Evolutionary conservation across 2,329 filamentous ascomycete species (phyloP), one percentile per base, ranked within the genome.

Genomic region (Anisogramma anomala): DNA sequence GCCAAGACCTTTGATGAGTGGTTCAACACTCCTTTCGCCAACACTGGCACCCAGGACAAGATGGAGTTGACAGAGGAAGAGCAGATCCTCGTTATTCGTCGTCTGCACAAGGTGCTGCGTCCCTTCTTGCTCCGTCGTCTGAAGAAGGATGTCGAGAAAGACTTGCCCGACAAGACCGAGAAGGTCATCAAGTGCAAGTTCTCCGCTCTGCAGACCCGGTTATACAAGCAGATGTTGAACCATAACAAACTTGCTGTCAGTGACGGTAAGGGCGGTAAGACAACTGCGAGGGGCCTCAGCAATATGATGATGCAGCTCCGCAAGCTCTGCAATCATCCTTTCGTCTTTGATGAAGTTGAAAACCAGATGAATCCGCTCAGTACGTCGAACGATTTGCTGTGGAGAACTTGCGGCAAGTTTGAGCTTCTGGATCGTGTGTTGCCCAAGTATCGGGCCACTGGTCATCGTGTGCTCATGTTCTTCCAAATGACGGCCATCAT

Each of bases 401-500:
- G 91, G 91, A 80, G 91, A 63, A 93, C 89, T 2, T 79, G 89
- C 22, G 93, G 91, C 57, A 98, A 98, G 64, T 98, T 98, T 54
- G 91, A 98, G 66, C 71, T 98, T 22, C 71, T 98, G 19, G 91
- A 98, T 59, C 76, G 91, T 38, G 72, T 98, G 47, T 62, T 98
- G 49, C 91, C 91, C 34, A 98, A 98, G 64, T 96, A 98, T 62
- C 77, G 84, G 52, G 79, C 74, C 3, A 88, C 85, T 1, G 86
- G 86, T 13, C 91, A 98, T 75, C 83, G 91, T 62, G 87, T 96
- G 20, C 71, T 98, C 60, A 96, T 98, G 84, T 98, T 98, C 74
- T 98, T 98, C 72, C 91, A 98, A 61, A 98, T 98, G 91, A 98
- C 91, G 3, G 88, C 94, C 48, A 98, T 98, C 58, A 98, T 98